Percentiles rank a stretch among this genome's conserved stretches.
Evolutionary conservation across 768 basidiomycete genomes (phyloP).

Genomic region (Boletus rubropictus): DNA sequence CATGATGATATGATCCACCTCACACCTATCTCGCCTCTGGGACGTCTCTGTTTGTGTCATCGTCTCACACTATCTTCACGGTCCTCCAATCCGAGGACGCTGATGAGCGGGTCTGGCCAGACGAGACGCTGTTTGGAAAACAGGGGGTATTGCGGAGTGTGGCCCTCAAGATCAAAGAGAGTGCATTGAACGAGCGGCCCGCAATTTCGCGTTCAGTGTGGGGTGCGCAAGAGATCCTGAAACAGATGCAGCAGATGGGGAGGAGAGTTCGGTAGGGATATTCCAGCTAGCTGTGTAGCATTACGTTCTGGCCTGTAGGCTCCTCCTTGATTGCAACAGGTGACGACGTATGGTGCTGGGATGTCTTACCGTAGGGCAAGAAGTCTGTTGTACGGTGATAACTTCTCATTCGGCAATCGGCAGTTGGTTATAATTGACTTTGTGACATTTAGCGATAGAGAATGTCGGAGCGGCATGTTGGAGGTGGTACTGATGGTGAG

Average conservation of each 20-base stretch:
- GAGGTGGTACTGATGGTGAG: too few species aligned
- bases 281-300: too few species aligned
- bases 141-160: conserved; percentile 56
- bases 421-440: too few species aligned
- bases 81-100: conserved; percentile 45
- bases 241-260: conserved; percentile 23
- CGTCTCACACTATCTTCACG: conserved; percentile 55
- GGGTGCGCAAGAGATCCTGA: conserved; percentile 72
- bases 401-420: too few species aligned
- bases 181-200: conserved; percentile 62
- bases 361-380: too few species aligned
- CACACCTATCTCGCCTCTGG: conserved; percentile 51
- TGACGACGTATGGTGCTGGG: too few species aligned
- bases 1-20: background rate
- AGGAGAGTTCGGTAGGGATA: conserved; percentile 24
- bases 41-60: conserved; percentile 59
- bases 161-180: conserved; percentile 68
- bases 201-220: conserved; percentile 73
- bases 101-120: conserved; percentile 14
- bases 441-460: too few species aligned
- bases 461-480: too few species aligned
- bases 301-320: too few species aligned
- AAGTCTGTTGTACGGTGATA: too few species aligned
- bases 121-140: conserved; percentile 39
- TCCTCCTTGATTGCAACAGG: too few species aligned